A percentile compares a stretch with the other conserved stretches of the same genome.
Evolutionary conservation across 495 filamentous ascomycete genomes (phyloP).

Genomic region (Neurospora sp.): DNA sequence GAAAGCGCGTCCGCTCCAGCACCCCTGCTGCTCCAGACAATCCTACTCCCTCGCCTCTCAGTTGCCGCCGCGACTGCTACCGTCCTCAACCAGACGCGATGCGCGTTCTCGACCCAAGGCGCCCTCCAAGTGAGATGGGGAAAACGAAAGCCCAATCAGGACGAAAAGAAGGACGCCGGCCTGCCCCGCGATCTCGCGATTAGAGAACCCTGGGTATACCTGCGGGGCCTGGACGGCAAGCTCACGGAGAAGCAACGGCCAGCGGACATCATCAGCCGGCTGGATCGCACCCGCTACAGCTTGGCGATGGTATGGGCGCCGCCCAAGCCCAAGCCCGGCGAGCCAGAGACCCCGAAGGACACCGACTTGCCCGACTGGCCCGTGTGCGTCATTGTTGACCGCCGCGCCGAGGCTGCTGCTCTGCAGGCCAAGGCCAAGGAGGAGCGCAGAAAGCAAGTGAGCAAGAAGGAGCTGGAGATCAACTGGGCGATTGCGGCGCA

Average conservation of each 20-base stretch:
- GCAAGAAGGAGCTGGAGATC: conserved; percentile 64
- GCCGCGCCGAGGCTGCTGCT: conserved; percentile 15
- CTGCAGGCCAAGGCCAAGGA: conserved; percentile 16
- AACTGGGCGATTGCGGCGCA: conserved; percentile 71
- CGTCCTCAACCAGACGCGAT: neutral
- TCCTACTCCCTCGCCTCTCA: conserved; percentile 9
- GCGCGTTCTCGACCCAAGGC: neutral
- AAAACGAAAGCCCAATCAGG: neutral
- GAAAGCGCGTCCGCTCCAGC: conserved; percentile 7
- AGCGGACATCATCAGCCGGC: conserved; percentile 30
- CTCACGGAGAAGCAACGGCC: conserved; percentile 38
- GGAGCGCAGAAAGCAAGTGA: conserved; percentile 13
- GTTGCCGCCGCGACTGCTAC: neutral
- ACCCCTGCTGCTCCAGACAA: conserved; percentile 5
- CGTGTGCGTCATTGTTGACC: conserved; percentile 57
- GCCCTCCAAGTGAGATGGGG: neutral
- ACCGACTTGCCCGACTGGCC: conserved; percentile 23
- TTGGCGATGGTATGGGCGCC: conserved; percentile 48
- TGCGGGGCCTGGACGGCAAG: conserved; percentile 41
- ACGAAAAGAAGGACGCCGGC: neutral
- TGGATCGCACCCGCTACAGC: conserved; percentile 42
- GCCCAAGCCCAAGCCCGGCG: neutral
- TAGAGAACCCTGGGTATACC: conserved; percentile 12
- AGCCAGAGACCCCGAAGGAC: neutral
- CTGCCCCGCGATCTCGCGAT: neutral